Conservation (phyloP, 2,329 filamentous ascomycete genomes). For the Arthroderma sp. region DNA sequence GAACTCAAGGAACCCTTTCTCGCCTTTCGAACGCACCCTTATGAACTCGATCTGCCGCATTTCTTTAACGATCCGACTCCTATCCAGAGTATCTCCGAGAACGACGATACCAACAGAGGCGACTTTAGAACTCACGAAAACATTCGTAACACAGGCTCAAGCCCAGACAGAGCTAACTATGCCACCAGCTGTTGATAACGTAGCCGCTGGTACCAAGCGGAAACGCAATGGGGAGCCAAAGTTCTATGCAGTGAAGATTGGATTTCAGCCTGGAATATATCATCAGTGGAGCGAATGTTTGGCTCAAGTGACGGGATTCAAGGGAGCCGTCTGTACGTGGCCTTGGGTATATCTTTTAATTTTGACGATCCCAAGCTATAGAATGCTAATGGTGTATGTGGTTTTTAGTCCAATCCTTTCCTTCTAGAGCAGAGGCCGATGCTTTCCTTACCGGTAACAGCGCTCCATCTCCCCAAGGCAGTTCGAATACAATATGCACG, state of each 20-base stretch:
- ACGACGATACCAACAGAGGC: background rate
- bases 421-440: constrained; percentile 60
- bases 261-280: constrained; percentile 51
- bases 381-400: background rate
- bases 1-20: background rate
- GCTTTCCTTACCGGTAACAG: constrained; percentile 58
- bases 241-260: constrained; percentile 53
- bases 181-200: background rate
- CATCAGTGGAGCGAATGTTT: constrained; percentile 52
- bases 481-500: constrained; percentile 27
- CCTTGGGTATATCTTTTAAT: background rate
- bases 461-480: constrained; percentile 23
- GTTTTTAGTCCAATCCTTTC: constrained; percentile 66
- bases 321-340: constrained; percentile 56
- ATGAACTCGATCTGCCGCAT: background rate
- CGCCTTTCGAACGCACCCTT: background rate
- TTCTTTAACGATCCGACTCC: background rate
- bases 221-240: constrained; percentile 43
- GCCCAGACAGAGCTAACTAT: background rate
- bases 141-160: background rate
- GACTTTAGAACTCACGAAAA: background rate
- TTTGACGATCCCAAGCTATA: background rate
- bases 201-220: constrained; percentile 41
- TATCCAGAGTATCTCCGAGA: background rate
- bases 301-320: constrained; percentile 49